phyloP scores from a whole-genome alignment of 768 basidiomycete species.

The Suillus fuscotomentosus region DNA sequence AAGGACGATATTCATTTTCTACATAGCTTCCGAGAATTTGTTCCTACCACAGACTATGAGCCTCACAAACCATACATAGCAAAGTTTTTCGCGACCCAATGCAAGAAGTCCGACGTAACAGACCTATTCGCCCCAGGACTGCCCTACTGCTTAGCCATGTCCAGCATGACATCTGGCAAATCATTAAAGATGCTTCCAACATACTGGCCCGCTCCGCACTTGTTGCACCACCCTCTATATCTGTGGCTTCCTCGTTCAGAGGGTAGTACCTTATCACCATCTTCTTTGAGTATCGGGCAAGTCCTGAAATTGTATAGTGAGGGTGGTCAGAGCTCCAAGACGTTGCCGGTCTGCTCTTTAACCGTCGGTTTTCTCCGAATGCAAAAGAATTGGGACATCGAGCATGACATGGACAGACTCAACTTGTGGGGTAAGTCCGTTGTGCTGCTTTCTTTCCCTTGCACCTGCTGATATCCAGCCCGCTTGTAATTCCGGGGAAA shows the following conservation, averaged over 20 bases:
- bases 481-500: constrained; percentile 10
- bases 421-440: neutral
- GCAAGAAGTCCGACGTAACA: constrained; percentile 12
- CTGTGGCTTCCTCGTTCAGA: neutral
- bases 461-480: neutral
- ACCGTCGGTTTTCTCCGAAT: neutral
- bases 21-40: constrained; percentile 12
- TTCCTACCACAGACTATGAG: constrained; percentile 21
- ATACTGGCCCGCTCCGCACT: constrained; percentile 8
- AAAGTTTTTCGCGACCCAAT: constrained; percentile 7
- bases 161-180: constrained; percentile 19
- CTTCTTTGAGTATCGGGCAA: neutral
- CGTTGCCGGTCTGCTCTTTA: neutral
- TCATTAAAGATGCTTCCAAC: constrained; percentile 19
- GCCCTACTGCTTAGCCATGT: constrained; percentile 20
- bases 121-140: constrained; percentile 23
- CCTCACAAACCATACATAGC: constrained; percentile 18
- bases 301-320: neutral
- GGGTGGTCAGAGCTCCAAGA: neutral
- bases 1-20: constrained; percentile 8
- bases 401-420: neutral
- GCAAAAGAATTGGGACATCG: neutral
- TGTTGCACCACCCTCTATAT: neutral
- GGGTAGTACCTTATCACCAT: neutral
- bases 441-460: too few species aligned